Base-by-base conservation (phyloP, 441 rosid species). In the Croton setiger region DNA sequence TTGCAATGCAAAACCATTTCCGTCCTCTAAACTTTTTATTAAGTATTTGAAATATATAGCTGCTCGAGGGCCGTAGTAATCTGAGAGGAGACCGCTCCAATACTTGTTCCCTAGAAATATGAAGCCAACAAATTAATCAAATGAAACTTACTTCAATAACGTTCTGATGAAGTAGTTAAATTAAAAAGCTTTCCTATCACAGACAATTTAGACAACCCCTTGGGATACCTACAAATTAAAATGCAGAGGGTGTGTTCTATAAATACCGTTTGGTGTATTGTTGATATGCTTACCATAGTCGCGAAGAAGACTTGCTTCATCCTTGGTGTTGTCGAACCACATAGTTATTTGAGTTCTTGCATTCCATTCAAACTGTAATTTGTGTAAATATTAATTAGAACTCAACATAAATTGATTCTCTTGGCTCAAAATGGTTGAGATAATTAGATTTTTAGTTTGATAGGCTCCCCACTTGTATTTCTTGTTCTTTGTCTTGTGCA, bases 321-420 rank as follows among this genome's bases (percentile, higher is more conserved):
- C 90, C 60, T 75, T 80, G 4, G 85, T 82, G 83, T 82, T 88
- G 84, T 88, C 90, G 13, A 79, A 87, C 91, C 94, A 87, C 94
- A 88, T 88, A 23, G 94, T 86, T 84, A 88, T 81, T 68, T 85
- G 94, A 55, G 91, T 86, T 75, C 90, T 85, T 44, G 91, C 91
- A 72, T 88, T 88, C 94, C 94, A 88, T 76, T 88, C 90, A 62
- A 76, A 86, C 91, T 85, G 88, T 63, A 75, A 14, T 64, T 51
- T 23, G 18, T 18, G 51, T 0, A 4, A 74, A 52, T 43, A 55
- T 36, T n/a, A 60, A 58, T 52, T n/a, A 31, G 51, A 54, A 41
- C 3, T 17, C 53, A 43, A 60, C 36, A 18, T 52, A 47, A 39
- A 20, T n/a, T 13, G 3, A 14, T 27, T 7, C 39, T 27, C 31